Percentiles rank a stretch among this genome's conserved stretches.
Conservation (phyloP, 106 monocot species). For the Platanthera zijinensis region DNA sequence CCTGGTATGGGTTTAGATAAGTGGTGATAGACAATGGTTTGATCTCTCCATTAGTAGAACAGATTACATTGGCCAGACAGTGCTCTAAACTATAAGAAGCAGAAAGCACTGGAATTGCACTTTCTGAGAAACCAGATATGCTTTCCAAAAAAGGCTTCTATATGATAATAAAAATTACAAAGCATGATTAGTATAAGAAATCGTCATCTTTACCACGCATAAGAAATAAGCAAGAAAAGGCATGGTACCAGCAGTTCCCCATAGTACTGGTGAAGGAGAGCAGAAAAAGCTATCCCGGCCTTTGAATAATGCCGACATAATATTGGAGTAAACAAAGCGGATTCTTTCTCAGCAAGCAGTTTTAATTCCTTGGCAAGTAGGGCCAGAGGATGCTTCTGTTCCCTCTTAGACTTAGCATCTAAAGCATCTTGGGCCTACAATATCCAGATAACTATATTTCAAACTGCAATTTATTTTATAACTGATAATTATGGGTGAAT, state of each 20-base stretch:
- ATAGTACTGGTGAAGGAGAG: slow-evolving; percentile 53
- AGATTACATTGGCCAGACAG: slow-evolving; percentile 26
- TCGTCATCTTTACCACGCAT: background rate
- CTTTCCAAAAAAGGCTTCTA: slow-evolving; percentile 58
- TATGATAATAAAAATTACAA: slow-evolving; percentile 4
- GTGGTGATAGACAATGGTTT: slow-evolving; percentile 9
- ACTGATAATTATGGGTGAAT: background rate
- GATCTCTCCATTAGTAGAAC: slow-evolving; percentile 20
- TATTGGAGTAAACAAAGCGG: slow-evolving; percentile 36
- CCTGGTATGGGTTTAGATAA: slow-evolving; percentile 50
- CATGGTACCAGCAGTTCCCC: slow-evolving; percentile 42
- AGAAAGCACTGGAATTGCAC: slow-evolving; percentile 34
- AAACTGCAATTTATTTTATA: background rate
- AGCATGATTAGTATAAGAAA: background rate
- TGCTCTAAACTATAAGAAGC: slow-evolving; percentile 52
- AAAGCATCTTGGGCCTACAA: slow-evolving; percentile 28
- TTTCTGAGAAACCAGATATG: slow-evolving; percentile 30
- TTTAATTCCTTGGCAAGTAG: slow-evolving; percentile 53
- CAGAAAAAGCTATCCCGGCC: slow-evolving; percentile 37
- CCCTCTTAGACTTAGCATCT: slow-evolving; percentile 19
- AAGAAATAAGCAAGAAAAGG: background rate
- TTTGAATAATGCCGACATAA: slow-evolving; percentile 34
- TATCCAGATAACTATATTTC: slow-evolving; percentile 1
- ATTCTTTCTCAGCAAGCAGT: slow-evolving; percentile 42
- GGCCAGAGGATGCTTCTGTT: slow-evolving; percentile 36